A percentile compares a stretch with the other conserved stretches of the same genome.
These are phyloP conservation scores for Puccinia hordei DNA, from an alignment of 1,284 basidiomycete species.

Conservation along the genomic window DNA sequence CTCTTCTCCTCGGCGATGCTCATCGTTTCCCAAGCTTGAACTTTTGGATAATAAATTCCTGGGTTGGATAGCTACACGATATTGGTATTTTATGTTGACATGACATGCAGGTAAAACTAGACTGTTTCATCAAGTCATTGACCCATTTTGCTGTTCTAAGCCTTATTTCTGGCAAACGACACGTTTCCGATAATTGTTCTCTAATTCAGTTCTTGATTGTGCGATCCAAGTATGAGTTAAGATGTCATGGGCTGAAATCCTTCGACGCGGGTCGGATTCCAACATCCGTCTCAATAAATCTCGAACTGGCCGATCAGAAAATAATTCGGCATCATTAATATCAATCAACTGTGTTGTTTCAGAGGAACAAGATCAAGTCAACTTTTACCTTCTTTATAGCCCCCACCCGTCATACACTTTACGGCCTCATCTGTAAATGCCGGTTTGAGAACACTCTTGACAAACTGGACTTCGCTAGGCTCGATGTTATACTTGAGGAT, in stretches of 20 bases:
- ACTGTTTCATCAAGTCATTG: too few species aligned
- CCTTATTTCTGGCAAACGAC: constrained; percentile 27
- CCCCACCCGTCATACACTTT: constrained; percentile 21
- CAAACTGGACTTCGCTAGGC: constrained; percentile 36
- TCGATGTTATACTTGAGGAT: constrained; percentile 26
- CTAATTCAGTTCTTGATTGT: neutral
- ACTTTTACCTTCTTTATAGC: constrained; percentile 30
- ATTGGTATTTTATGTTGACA: too few species aligned
- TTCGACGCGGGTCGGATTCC: constrained; percentile 29
- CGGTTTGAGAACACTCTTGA: constrained; percentile 32
- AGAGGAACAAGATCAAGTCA: neutral
- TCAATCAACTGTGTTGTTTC: neutral
- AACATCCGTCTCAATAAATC: constrained; percentile 33
- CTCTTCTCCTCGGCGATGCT: too few species aligned
- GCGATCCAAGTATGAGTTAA: constrained; percentile 33
- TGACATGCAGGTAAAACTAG: too few species aligned
- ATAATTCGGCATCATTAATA: neutral
- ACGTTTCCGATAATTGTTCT: constrained; percentile 31
- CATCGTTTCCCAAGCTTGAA: too few species aligned
- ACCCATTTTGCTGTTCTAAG: too few species aligned
- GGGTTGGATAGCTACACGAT: too few species aligned
- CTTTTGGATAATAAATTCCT: too few species aligned
- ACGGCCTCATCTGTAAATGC: constrained; percentile 32
- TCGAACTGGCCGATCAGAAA: constrained; percentile 14
- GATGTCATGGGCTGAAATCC: constrained; percentile 26